Evolutionary conservation across 805 yeast species (phyloP).

Genomic region (Nakazawaea sp.): DNA sequence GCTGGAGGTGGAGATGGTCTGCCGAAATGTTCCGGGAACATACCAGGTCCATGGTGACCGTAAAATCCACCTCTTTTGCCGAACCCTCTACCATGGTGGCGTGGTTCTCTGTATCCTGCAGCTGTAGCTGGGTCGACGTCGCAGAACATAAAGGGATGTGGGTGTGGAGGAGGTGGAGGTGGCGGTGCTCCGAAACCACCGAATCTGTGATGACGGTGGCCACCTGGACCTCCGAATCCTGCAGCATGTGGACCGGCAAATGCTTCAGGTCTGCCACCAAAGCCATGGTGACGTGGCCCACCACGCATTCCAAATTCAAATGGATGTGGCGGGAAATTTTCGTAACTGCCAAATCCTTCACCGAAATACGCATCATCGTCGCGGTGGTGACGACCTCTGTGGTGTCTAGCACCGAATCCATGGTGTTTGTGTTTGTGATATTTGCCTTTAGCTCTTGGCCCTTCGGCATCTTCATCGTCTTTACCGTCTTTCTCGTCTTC

Average conservation of each 20-base stretch:
- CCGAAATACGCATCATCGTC: too few species aligned
- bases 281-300: background rate
- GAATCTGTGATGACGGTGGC: background rate
- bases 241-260: background rate
- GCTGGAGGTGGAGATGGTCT: background rate
- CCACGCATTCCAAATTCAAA: too few species aligned
- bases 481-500: too few species aligned
- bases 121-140: too few species aligned
- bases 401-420: background rate
- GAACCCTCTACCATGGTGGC: too few species aligned
- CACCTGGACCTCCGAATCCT: background rate
- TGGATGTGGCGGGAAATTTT: background rate
- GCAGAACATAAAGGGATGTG: too few species aligned
- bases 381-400: background rate
- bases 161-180: conserved; percentile 3
- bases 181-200: background rate
- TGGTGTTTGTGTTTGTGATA: background rate
- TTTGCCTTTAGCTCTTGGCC: background rate
- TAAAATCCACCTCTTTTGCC: too few species aligned
- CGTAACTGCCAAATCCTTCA: too few species aligned
- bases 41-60: too few species aligned
- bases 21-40: background rate
- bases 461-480: background rate
- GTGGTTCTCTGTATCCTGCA: too few species aligned
- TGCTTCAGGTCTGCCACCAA: too few species aligned